Evolutionary conservation across 2,329 filamentous ascomycete genomes (phyloP), one percentile per base, ranked within the genome.

Genomic region (Colletotrichum abscissum): DNA sequence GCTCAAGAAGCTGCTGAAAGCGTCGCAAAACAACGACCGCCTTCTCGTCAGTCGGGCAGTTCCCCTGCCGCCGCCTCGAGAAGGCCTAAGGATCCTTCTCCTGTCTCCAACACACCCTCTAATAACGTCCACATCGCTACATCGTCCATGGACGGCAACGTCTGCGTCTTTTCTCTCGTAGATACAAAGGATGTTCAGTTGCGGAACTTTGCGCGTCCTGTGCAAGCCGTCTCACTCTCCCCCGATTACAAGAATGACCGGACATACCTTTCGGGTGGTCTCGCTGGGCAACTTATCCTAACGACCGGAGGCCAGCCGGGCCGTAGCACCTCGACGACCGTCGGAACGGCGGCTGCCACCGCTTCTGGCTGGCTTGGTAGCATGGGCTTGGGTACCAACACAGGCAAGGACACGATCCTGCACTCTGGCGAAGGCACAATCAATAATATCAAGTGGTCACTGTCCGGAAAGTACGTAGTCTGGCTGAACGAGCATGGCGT

Each of bases 401-500:
- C 90, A 12, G 95, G 95, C 14, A 96, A 93, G 79, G 97, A 99
- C 80, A 95, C 91, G 0, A 87, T 98, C 3, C 83, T 98, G 59
- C 97, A 99, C 80, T 95, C 94, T 8, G 97, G 97, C 2, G 97
- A 99, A 84, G 97, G 97, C 4, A 91, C 92, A 2, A 97, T 99
- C 75, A 96, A 91, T 80, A 93, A 92, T 4, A 97, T 99, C 79
- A 96, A 97, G 81, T 99, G 96, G 95, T 98, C 96, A 0, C 81
- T 96, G 54, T 96, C 95, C 0, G 96, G 97, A 1, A 97, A 93
- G 83, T 98, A 95, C 79, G 93, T 98, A 1, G 94, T 92, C 0
- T 99, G 97, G 97, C 89, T 97, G 54, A 99, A 98, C 79, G 97
- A 99, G 82, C 93, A 97, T 78, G 97, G 97, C 4, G 97, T 98